Evolutionary conservation across 2,329 filamentous ascomycete species (phyloP).

Genomic region (Clarireedia hainanense): DNA sequence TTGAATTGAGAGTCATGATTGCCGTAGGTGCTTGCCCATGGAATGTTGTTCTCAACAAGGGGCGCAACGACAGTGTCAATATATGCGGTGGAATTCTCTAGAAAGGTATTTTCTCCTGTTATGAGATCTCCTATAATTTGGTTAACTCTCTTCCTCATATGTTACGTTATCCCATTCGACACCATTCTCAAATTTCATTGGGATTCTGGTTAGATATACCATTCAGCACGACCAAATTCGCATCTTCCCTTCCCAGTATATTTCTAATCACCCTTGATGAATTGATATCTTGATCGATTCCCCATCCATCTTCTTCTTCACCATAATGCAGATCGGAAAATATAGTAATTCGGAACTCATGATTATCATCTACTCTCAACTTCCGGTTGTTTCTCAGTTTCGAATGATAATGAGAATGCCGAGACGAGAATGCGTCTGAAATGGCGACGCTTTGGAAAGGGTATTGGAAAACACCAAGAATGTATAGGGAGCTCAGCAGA

Average conservation of each 20-base stretch:
- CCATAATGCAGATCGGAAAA: constrained; percentile 68
- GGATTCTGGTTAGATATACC: neutral
- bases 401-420: no score
- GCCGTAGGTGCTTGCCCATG: constrained; percentile 62
- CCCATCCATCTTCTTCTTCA: constrained; percentile 39
- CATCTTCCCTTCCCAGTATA: constrained; percentile 48
- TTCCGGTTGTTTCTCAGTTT: no score
- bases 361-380: neutral
- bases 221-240: constrained; percentile 56
- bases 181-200: no score
- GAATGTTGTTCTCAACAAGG: constrained; percentile 40
- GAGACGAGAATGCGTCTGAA: no score
- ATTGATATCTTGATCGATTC: constrained; percentile 46
- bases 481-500: no score
- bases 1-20: constrained; percentile 61
- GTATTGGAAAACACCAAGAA: no score
- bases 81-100: constrained; percentile 48
- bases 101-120: constrained; percentile 55
- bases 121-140: constrained; percentile 51
- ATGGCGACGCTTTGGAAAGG: no score
- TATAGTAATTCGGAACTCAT: constrained; percentile 35
- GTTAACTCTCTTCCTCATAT: constrained; percentile 27
- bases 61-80: constrained; percentile 52
- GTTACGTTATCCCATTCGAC: no score
- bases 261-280: constrained; percentile 48